Evolutionary conservation across 345 rosid species (phyloP).

Genomic region (Eucalyptus albens): DNA sequence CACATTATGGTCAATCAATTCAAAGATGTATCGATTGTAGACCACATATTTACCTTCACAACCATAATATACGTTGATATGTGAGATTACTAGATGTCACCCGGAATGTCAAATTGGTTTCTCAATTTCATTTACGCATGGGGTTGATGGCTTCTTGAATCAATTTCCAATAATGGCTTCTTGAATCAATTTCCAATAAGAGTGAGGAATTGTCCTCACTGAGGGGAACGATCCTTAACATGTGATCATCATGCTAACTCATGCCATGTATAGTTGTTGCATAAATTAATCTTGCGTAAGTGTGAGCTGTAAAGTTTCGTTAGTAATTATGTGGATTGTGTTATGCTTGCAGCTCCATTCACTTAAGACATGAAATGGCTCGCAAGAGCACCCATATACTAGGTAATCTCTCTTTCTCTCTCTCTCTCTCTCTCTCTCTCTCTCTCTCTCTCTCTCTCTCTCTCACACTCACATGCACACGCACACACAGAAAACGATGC

Average conservation of each 20-base stretch:
- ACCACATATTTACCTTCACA: neutral
- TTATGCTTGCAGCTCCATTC: constrained; percentile 10
- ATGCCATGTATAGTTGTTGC: neutral
- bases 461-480: neutral
- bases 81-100: neutral
- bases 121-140: neutral
- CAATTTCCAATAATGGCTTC: neutral
- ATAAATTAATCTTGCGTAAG: neutral
- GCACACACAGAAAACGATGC: neutral
- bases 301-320: neutral
- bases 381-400: constrained; percentile 51
- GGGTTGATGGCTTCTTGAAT: neutral
- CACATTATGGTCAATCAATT: constrained; percentile 23
- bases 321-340: constrained; percentile 12
- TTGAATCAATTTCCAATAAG: neutral
- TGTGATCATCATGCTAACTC: neutral
- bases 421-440: neutral
- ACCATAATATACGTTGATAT: neutral
- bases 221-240: neutral
- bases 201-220: neutral
- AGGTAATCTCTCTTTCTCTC: constrained; percentile 10
- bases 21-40: constrained; percentile 16
- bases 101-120: neutral
- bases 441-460: neutral
- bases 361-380: constrained; percentile 45